These are phyloP conservation scores for Zoysia pacifica DNA, from an alignment of 176 grass and related monocot genomes.

Conservation along the genomic window DNA sequence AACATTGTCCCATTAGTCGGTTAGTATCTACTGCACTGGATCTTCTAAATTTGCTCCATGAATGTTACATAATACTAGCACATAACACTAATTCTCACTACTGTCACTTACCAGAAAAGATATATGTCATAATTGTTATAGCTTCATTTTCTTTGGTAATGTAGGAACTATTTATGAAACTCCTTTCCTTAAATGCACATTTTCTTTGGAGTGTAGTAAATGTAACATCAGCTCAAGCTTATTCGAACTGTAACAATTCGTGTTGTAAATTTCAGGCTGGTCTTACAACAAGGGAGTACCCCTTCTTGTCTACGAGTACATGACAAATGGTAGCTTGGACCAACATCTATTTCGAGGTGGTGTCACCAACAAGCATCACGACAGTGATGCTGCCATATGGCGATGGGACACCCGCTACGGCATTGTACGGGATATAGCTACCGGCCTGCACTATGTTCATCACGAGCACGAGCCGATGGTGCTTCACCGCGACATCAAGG, in stretches of 20 bases:
- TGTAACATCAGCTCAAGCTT: too few species aligned
- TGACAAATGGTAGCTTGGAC: slow-evolving; percentile 2
- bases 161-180: too few species aligned
- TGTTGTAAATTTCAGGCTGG: background rate
- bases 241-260: too few species aligned
- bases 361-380: background rate
- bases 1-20: slow-evolving; percentile 17
- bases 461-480: background rate
- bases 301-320: background rate
- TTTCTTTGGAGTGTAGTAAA: too few species aligned
- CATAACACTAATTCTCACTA: too few species aligned
- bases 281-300: background rate
- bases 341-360: background rate
- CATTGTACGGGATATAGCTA: background rate
- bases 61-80: too few species aligned
- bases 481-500: slow-evolving; percentile 11
- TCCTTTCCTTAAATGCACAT: too few species aligned
- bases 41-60: too few species aligned
- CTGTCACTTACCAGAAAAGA: too few species aligned
- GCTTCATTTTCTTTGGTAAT: too few species aligned
- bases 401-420: background rate
- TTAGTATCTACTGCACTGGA: background rate
- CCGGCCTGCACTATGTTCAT: background rate
- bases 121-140: too few species aligned
- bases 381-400: background rate